Evolutionary conservation across 352 stramenopile species (phyloP), one percentile per base, ranked within the genome.

Genomic region (Phytophthora brassicae): DNA sequence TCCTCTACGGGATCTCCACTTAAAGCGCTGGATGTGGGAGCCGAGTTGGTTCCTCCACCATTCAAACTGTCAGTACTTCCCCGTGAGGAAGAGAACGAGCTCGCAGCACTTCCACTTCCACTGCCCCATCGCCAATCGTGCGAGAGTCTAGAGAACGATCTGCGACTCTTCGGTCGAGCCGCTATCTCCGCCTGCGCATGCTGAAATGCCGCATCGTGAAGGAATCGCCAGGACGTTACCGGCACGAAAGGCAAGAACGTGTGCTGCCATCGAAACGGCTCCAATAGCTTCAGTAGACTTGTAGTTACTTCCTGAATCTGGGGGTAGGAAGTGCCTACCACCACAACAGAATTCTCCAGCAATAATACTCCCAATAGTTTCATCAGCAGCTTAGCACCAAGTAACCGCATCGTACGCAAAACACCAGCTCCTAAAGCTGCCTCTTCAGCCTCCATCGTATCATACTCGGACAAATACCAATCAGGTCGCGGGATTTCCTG

Each of bases 241-340:
- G 84, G 81, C 7, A 94, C 56, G 49, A 92, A 93, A 22, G 86
- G 84, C 4, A 92, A 45, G 43, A 90, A 88, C 19, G 80, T 89
- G 60, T 91, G 82, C 41, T 89, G 81, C 86, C 86, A 95, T 20
- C 57, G 68, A 56, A 95, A 95, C n/a, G 86, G 86, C 38, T 84
- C 61, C 11, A 95, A 56, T 24, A 95, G 56, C 58, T 84, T 84
- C 23, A 94, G 48, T 35, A 95, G 44, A 44, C 74, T 85, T 17
- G 89, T 72, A 4, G 78, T 74, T 16, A 94, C 81, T 43, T 92
- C 82, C 45, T 95, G 84, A 9, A 94, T 82, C 47, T 88, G 66
- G 7, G 81, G 68, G 35, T 91, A 89, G 20, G 84, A 94, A 33
- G 72, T 77, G 5, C 84, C 81, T 0, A 91, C 68, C 14, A 95